Base-by-base conservation (phyloP, 2,329 filamentous ascomycete genomes). In the Aspergillus spinulosporus region DNA sequence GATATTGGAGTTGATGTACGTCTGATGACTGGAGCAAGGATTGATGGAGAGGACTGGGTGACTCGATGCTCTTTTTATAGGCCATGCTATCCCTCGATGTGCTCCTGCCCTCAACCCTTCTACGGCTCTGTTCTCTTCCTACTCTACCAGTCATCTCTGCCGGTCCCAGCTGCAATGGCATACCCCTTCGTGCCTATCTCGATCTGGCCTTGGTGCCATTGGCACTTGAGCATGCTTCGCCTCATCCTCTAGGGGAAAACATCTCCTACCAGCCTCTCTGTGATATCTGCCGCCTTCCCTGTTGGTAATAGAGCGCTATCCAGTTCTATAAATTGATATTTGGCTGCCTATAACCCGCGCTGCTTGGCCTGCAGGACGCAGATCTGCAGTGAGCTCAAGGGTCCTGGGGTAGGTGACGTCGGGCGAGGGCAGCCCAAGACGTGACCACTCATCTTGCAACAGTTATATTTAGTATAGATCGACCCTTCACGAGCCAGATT, bases 281-380 rank as follows among this genome's bases (percentile, higher is more conserved):
- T 12, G 11, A 5, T 14, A 14, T 37, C 42, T 29, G 34, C 15
- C 9, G 9, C 6, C 37, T 21, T 26, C 34, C n/a, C 14, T 21
- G 21, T 21, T 21, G 29, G 14, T 32, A 11, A 43, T 31, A 21
- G 28, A 14, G 32, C 26, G 34, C 9, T 40, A 8, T 21, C 0
- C 15, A 40, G n/a, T 52, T 45, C 50, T 52, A 46, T 37, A 52
- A 52, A 52, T 52, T 52, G 50, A 46, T 52, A 52, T 46, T 12
- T 26, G 34, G 42, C 34, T 52, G 50, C 50, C 50, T 52, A 21
- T 21, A 39, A 7, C 8, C 34, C 6, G 37, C 11, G 9, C 1
- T 32, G 26, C 49, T 39, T 49, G 47, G 39, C 28, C 47, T 42
- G 48, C 36, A 50, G 36, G 11, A 7, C 14, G 4, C 21, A 15